phyloP scores from a whole-genome alignment of 2,329 filamentous ascomycete genomes.

The Trichoderma guizhouense region DNA sequence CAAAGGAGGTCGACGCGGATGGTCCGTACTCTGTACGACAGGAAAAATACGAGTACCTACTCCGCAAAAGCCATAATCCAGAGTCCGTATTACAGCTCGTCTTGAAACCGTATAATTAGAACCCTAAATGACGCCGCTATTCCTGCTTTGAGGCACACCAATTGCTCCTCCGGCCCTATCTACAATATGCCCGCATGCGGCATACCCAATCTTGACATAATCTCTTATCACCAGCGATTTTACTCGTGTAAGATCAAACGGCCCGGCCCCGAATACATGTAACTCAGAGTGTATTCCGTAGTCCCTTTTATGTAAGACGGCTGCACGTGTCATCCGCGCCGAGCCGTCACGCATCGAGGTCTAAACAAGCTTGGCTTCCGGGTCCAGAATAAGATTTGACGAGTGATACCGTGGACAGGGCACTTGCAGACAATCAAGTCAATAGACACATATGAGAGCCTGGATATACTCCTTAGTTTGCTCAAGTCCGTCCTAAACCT shows the following conservation, averaged over 20 bases:
- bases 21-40: background rate
- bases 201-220: background rate
- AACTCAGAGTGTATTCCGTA: background rate
- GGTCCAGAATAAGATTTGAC: background rate
- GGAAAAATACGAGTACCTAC: background rate
- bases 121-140: background rate
- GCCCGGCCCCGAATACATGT: background rate
- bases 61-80: background rate
- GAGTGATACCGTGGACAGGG: background rate
- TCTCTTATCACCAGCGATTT: background rate
- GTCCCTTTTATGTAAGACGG: background rate
- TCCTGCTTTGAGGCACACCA: background rate
- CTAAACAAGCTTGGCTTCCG: background rate
- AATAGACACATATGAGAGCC: background rate
- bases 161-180: background rate
- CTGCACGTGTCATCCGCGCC: constrained; percentile 10
- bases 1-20: background rate
- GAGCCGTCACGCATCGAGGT: constrained; percentile 5
- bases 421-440: background rate
- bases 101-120: constrained; percentile 8
- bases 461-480: background rate
- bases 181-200: background rate
- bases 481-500: background rate
- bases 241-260: background rate
- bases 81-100: constrained; percentile 1